Conservation (phyloP, 495 filamentous ascomycete genomes). For the Penicillium psychrofluorescens region DNA sequence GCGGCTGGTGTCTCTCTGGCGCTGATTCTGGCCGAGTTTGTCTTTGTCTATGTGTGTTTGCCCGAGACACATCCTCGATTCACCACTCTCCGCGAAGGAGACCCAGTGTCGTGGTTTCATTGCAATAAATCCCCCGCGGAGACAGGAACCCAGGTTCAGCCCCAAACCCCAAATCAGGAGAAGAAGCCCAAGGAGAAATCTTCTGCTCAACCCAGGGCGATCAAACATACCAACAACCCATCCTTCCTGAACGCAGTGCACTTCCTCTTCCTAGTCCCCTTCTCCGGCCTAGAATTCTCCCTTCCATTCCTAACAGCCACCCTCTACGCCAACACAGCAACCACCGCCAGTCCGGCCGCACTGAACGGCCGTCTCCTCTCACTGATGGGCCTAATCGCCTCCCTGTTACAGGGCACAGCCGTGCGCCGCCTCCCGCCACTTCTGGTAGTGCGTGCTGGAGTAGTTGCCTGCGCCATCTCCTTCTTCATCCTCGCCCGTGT, state of each 20-base stretch:
- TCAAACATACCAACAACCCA: constrained; percentile 66
- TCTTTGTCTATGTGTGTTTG: constrained; percentile 78
- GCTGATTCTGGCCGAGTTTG: constrained; percentile 77
- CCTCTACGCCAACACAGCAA: constrained; percentile 61
- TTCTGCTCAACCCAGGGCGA: neutral
- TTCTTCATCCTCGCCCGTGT: constrained; percentile 76
- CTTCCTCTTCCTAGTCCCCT: constrained; percentile 88
- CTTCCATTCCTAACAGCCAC: constrained; percentile 97
- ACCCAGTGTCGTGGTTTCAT: neutral
- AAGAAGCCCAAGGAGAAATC: constrained; percentile 6
- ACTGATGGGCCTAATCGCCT: constrained; percentile 87
- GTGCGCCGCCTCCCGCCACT: constrained; percentile 76
- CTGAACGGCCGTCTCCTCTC: constrained; percentile 85
- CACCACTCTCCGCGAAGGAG: constrained; percentile 24
- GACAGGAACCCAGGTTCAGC: neutral
- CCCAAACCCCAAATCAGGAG: neutral
- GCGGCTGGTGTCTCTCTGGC: constrained; percentile 78
- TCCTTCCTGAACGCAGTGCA: constrained; percentile 79
- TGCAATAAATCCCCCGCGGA: neutral
- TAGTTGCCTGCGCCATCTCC: constrained; percentile 65
- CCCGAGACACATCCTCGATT: constrained; percentile 76
- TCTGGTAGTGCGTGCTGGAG: constrained; percentile 67
- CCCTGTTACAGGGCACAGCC: constrained; percentile 78
- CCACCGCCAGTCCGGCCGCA: constrained; percentile 44
- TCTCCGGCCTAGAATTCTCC: constrained; percentile 90